These are phyloP conservation scores for Aspergillus sclerotioniger DNA, from an alignment of 495 filamentous ascomycete genomes.

Conservation along the genomic window DNA sequence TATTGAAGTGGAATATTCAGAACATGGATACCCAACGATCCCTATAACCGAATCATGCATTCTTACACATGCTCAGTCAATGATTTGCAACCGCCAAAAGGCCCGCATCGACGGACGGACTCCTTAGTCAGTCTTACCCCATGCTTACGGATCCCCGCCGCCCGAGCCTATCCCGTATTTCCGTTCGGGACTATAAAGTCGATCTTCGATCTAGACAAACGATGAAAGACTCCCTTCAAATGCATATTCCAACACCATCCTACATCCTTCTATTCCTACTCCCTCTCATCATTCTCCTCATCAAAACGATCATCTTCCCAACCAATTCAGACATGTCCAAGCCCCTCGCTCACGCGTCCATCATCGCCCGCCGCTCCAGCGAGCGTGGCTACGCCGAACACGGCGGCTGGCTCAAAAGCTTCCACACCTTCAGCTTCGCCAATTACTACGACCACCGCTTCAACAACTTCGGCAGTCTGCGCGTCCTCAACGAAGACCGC, in stretches of 20 bases:
- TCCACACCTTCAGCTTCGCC: slow-evolving; percentile 81
- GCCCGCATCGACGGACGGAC: neutral
- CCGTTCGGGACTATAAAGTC: neutral
- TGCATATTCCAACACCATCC: neutral
- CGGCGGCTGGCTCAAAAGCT: slow-evolving; percentile 80
- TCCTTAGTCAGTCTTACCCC: neutral
- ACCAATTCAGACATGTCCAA: slow-evolving; percentile 20
- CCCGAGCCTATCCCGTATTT: neutral
- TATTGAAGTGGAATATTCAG: too few species aligned
- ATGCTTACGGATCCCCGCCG: neutral
- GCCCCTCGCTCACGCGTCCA: slow-evolving; percentile 59
- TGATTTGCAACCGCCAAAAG: neutral
- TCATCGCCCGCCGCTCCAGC: slow-evolving; percentile 58
- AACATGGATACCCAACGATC: neutral
- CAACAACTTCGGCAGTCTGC: slow-evolving; percentile 64
- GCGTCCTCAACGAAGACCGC: slow-evolving; percentile 82
- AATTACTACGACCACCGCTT: slow-evolving; percentile 65
- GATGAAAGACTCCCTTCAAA: neutral
- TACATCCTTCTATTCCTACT: neutral
- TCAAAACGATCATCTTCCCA: neutral
- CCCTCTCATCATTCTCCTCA: neutral
- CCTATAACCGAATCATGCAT: neutral
- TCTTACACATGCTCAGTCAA: neutral
- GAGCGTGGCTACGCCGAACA: slow-evolving; percentile 71
- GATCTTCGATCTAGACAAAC: neutral